These are phyloP conservation scores for Tuber umbilicatum DNA, from an alignment of 495 filamentous ascomycete genomes.

Conservation along the genomic window DNA sequence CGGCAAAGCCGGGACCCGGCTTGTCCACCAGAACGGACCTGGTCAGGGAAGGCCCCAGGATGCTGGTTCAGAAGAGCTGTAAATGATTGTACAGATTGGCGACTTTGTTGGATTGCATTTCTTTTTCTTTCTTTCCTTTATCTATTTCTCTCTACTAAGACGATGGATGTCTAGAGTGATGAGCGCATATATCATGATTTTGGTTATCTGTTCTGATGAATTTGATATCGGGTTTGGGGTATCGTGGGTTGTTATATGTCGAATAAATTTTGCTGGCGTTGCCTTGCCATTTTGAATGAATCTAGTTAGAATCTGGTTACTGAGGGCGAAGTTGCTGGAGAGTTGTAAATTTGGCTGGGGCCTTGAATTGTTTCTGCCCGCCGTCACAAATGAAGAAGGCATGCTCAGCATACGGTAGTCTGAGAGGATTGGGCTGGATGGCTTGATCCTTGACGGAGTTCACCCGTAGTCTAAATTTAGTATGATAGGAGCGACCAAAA, in stretches of 20 bases:
- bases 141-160: not conserved
- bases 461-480: not conserved
- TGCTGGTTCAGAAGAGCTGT: not conserved
- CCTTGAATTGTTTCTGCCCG: not conserved
- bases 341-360: not conserved
- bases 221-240: not conserved
- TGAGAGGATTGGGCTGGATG: not conserved
- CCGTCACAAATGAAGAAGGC: not conserved
- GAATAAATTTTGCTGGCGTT: not conserved
- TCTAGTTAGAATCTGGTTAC: not conserved
- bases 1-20: not conserved
- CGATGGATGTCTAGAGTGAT: not conserved
- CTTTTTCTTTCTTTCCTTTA: not conserved
- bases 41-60: not conserved
- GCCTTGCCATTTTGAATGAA: not conserved
- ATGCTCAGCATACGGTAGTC: not conserved
- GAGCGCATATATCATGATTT: not conserved
- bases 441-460: not conserved
- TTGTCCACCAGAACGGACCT: not conserved
- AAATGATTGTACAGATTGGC: not conserved
- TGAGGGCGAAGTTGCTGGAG: not conserved
- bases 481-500: not conserved
- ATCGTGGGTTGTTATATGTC: not conserved
- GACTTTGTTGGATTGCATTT: not conserved
- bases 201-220: not conserved